phyloP scores from a whole-genome alignment of 192 early-diverging fungal species.

The Polychytrium aggregatum region DNA sequence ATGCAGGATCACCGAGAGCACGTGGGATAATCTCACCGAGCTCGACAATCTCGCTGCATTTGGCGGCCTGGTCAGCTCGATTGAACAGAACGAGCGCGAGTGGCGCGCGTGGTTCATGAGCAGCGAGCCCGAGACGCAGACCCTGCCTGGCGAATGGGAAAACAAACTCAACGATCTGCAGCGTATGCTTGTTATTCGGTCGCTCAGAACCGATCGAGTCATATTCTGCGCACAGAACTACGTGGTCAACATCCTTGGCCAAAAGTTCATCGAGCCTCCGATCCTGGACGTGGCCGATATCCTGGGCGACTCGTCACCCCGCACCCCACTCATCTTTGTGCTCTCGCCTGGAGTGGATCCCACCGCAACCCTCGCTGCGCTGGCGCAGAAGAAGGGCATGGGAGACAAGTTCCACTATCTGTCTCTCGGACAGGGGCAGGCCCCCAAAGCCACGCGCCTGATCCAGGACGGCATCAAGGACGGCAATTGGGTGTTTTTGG shows the following conservation, averaged over 20 bases:
- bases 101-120: constrained; percentile 53
- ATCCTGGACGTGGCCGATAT: constrained; percentile 46
- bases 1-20: constrained; percentile 34
- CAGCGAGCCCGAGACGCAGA: constrained; percentile 38
- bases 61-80: constrained; percentile 39
- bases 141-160: constrained; percentile 53
- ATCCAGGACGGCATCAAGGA: constrained; percentile 50
- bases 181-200: constrained; percentile 47
- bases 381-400: constrained; percentile 43
- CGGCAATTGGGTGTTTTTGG: constrained; percentile 53
- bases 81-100: constrained; percentile 49
- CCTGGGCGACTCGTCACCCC: constrained; percentile 35
- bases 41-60: constrained; percentile 36
- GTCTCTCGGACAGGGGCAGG: constrained; percentile 51
- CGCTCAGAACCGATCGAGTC: constrained; percentile 42
- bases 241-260: constrained; percentile 42
- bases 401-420: constrained; percentile 38
- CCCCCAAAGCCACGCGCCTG: constrained; percentile 46
- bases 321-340: constrained; percentile 50
- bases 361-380: constrained; percentile 20
- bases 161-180: constrained; percentile 52
- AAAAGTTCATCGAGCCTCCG: constrained; percentile 46
- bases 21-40: constrained; percentile 54
- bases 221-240: constrained; percentile 46
- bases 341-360: constrained; percentile 56